Evolutionary conservation across 768 basidiomycete species (phyloP).

Genomic region (Pleurotus tuoliensis): DNA sequence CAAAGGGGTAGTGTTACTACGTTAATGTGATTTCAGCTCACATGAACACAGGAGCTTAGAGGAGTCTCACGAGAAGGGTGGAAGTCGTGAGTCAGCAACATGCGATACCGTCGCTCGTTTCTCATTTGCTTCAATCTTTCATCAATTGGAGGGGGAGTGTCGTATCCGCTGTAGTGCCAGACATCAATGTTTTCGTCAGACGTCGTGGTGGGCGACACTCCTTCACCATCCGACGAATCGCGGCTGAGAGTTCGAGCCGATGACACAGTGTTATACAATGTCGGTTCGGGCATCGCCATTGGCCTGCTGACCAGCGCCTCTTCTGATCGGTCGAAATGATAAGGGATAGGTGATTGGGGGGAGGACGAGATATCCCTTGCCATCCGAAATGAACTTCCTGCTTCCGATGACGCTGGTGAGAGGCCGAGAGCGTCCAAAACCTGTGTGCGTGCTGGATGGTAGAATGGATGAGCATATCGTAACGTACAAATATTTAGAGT

Average conservation of each 20-base stretch:
- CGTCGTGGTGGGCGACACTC: background rate
- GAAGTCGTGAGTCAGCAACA: conserved; percentile 63
- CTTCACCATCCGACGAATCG: conserved; percentile 21
- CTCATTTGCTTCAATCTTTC: conserved; percentile 35
- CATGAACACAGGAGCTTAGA: background rate
- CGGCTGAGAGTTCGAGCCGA: conserved; percentile 19
- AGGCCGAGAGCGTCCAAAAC: conserved; percentile 3
- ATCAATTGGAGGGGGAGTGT: conserved; percentile 35
- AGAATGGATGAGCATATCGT: conserved; percentile 4
- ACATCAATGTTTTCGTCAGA: conserved; percentile 21
- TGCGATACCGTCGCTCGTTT: conserved; percentile 67
- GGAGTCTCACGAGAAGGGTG: conserved; percentile 57
- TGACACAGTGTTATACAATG: conserved; percentile 32
- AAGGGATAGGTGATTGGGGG: conserved; percentile 11
- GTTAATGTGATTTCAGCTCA: background rate
- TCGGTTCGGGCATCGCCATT: conserved; percentile 34
- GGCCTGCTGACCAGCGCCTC: conserved; percentile 27
- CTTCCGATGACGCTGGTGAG: conserved; percentile 12
- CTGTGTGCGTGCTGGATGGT: conserved; percentile 1
- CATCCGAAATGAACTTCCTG: conserved; percentile 16
- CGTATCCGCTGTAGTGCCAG: conserved; percentile 28
- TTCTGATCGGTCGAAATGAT: conserved; percentile 25
- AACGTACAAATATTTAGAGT: background rate
- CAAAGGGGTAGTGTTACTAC: conserved; percentile 67
- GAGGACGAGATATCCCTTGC: conserved; percentile 18